Evolutionary conservation across 2,329 filamentous ascomycete species (phyloP), one percentile per base, ranked within the genome.

Genomic region (Ceratocystis harringtonii): DNA sequence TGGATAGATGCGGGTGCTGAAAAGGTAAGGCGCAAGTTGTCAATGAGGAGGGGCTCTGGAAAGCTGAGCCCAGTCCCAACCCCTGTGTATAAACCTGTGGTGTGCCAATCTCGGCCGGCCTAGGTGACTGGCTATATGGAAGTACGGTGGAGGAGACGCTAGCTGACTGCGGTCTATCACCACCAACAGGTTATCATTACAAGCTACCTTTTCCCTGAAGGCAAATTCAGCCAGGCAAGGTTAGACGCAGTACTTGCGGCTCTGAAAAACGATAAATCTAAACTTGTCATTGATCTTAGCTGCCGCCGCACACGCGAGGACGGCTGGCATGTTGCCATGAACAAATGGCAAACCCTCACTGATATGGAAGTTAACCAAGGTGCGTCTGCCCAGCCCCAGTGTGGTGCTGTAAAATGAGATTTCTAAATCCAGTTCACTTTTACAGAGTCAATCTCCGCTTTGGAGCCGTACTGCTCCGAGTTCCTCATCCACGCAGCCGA

Each of bases 291-390:
- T 73, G 94, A 99, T 73, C 82, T 99, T 28, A 96, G 91, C 75
- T 99, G 94, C 73, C 85, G 94, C 63, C 81, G 86, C 67, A 86
- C 85, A 68, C 88, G 81, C 45, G 78, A 80, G 2, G 79, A 86
- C 65, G 86, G 79, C 48, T 99, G 94, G 94, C 91, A 89, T 71
- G 94, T 99, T n/a, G 92, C 94, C 65, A 99, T 95, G 87, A 90
- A 99, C 76, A 95, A 95, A 75, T 99, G 94, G 94, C 94, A 97
- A 79, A 96, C 90, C 1, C 87, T 97, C 65, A 97, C 94, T 1
- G 90, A 96, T 72, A 95, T 96, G 85, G 90, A 96, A 73, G 85
- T 99, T 69, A 92, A 87, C 69, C 80, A 89, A 80, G 89, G 92
- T 92, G 76, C 68, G 75, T 70, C 22, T 32, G 10, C n/a, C 36